phyloP scores from a whole-genome alignment of 768 basidiomycete genomes.

The Omphalotus guepiniiformis region DNA sequence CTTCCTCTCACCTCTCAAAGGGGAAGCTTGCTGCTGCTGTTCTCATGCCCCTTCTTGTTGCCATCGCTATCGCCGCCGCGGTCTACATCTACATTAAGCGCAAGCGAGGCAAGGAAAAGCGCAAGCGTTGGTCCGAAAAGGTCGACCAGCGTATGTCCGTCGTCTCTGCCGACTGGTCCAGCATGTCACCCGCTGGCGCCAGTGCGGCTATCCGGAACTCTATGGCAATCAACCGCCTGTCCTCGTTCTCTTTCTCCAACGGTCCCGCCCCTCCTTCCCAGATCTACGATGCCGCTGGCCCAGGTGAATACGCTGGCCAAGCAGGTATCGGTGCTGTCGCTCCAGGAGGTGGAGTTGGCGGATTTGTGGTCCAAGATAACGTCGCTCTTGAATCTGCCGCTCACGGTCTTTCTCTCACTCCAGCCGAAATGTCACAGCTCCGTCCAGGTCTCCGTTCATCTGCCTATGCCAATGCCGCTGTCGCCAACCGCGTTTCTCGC shows the following conservation, averaged over 20 bases:
- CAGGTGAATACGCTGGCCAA: constrained; percentile 22
- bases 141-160: constrained; percentile 84
- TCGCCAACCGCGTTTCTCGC: constrained; percentile 42
- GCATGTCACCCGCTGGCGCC: constrained; percentile 65
- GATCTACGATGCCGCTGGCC: constrained; percentile 37
- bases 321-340: constrained; percentile 35
- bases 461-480: constrained; percentile 23
- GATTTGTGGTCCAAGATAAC: constrained; percentile 1
- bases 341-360: constrained; percentile 14
- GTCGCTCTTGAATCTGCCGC: constrained; percentile 13
- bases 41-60: constrained; percentile 58
- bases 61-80: constrained; percentile 38
- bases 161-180: constrained; percentile 75
- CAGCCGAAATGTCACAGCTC: constrained; percentile 38
- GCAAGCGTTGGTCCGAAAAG: constrained; percentile 56
- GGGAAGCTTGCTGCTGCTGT: constrained; percentile 66
- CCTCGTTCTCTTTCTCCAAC: constrained; percentile 57
- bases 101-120: constrained; percentile 42
- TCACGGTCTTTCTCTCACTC: not conserved
- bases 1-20: constrained; percentile 29
- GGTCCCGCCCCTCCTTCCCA: constrained; percentile 41
- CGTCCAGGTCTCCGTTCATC: constrained; percentile 54
- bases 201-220: constrained; percentile 68
- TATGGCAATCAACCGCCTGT: constrained; percentile 48
- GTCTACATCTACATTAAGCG: constrained; percentile 55